Conservation (phyloP, 2,329 filamentous ascomycete species). For the Colletotrichum gigasporum region DNA sequence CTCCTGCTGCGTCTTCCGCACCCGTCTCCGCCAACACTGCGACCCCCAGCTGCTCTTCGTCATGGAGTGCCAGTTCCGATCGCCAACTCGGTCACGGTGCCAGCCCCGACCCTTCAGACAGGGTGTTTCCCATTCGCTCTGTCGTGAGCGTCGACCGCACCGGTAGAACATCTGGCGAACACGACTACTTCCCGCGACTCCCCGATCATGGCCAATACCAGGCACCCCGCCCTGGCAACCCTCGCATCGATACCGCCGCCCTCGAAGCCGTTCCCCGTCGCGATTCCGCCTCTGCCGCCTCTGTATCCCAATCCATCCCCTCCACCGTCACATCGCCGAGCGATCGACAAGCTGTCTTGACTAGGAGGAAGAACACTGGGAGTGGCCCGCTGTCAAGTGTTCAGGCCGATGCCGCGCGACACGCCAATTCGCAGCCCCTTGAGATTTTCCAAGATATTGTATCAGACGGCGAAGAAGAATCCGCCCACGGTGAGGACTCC, state of each 20-base stretch:
- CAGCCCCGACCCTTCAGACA: slow-evolving; percentile 55
- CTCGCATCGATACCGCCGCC: slow-evolving; percentile 40
- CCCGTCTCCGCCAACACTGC: slow-evolving; percentile 31
- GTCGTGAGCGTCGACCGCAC: slow-evolving; percentile 75
- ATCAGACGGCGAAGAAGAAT: slow-evolving; percentile 38
- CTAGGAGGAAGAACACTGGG: slow-evolving; percentile 45
- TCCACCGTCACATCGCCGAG: slow-evolving; percentile 29
- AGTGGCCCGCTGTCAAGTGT: slow-evolving; percentile 54
- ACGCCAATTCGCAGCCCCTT: slow-evolving; percentile 46
- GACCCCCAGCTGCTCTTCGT: slow-evolving; percentile 44
- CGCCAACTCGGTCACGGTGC: slow-evolving; percentile 45
- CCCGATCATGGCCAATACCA: slow-evolving; percentile 44
- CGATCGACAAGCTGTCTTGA: slow-evolving; percentile 33
- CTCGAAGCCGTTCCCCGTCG: slow-evolving; percentile 34
- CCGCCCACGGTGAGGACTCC: background rate
- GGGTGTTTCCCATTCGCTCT: slow-evolving; percentile 85
- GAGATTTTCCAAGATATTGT: slow-evolving; percentile 35
- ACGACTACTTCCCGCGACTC: slow-evolving; percentile 47
- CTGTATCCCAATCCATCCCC: slow-evolving; percentile 3
- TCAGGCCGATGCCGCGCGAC: slow-evolving; percentile 54
- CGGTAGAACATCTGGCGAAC: slow-evolving; percentile 48
- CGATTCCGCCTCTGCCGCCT: slow-evolving; percentile 7
- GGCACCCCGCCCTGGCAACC: slow-evolving; percentile 39
- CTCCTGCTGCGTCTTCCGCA: background rate
- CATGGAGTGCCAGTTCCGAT: slow-evolving; percentile 54